Percentiles rank a stretch among this genome's conserved stretches.
Evolutionary conservation across 345 rosid genomes (phyloP).

Genomic region (Mercurialis annua): DNA sequence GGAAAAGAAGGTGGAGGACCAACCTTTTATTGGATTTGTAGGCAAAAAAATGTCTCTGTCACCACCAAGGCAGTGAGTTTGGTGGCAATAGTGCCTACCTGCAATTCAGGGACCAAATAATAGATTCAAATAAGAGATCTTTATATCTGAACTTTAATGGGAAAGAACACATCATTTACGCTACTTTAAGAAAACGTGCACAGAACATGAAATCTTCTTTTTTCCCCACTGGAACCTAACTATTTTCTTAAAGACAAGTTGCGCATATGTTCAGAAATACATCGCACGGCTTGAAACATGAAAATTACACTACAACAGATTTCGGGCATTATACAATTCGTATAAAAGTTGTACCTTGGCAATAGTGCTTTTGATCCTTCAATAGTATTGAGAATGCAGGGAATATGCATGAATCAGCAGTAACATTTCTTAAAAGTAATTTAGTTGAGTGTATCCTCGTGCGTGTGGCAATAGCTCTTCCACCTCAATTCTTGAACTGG

Average conservation of each 20-base stretch:
- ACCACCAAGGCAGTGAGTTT: constrained; percentile 14
- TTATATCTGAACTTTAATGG: constrained; percentile 11
- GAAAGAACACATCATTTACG: constrained; percentile 20
- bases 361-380: constrained; percentile 5
- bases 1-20: constrained; percentile 19
- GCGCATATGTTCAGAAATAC: neutral
- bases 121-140: constrained; percentile 14
- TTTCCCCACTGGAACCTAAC: constrained; percentile 10
- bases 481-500: constrained; percentile 76
- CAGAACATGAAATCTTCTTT: constrained; percentile 2
- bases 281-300: neutral
- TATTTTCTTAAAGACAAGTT: neutral
- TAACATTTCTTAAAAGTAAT: constrained; percentile 38
- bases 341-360: constrained; percentile 17
- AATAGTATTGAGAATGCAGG: neutral
- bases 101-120: constrained; percentile 29
- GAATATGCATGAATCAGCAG: constrained; percentile 5
- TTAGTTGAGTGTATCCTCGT: constrained; percentile 49
- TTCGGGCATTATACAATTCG: neutral
- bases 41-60: constrained; percentile 23
- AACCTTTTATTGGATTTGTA: constrained; percentile 28
- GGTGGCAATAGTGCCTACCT: constrained; percentile 28
- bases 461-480: constrained; percentile 76
- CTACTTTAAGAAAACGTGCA: constrained; percentile 7
- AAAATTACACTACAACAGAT: constrained; percentile 8